Conservation (phyloP, 139 green algal genomes). For the Coelastrella sp. region DNA sequence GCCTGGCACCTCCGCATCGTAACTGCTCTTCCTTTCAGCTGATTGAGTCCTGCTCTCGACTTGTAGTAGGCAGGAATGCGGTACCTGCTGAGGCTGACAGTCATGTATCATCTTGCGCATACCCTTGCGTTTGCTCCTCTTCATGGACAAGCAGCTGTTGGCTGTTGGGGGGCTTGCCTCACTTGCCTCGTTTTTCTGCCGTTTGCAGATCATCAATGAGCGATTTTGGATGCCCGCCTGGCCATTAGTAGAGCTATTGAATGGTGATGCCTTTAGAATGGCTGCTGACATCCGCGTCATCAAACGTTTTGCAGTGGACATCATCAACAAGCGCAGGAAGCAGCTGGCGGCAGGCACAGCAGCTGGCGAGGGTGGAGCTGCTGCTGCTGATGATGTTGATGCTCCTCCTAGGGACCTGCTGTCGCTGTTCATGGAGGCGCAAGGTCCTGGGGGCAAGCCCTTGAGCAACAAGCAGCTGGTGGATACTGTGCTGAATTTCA, state of each 20-base stretch:
- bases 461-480: slow-evolving; percentile 41
- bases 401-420: slow-evolving; percentile 24
- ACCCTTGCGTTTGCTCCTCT: too few relatives aligned
- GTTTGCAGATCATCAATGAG: not conserved
- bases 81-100: too few relatives aligned
- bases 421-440: slow-evolving; percentile 39
- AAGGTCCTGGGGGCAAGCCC: slow-evolving; percentile 1
- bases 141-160: too few relatives aligned
- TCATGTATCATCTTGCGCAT: too few relatives aligned
- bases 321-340: slow-evolving; percentile 30
- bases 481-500: slow-evolving; percentile 52
- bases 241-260: slow-evolving; percentile 27
- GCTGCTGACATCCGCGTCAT: not conserved
- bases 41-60: too few relatives aligned
- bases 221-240: slow-evolving; percentile 34
- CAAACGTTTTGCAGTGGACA: slow-evolving; percentile 31
- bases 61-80: too few relatives aligned
- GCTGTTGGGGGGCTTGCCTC: too few relatives aligned
- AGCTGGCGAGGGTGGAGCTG: not conserved
- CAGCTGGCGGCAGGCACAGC: slow-evolving; percentile 17
- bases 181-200: not conserved
- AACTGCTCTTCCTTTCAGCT: too few relatives aligned
- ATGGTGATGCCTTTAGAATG: not conserved
- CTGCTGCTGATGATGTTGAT: not conserved
- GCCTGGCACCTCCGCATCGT: too few relatives aligned